These are phyloP conservation scores for Sporothrix sp. DNA, from an alignment of 2,329 filamentous ascomycete species.

Conservation along the genomic window DNA sequence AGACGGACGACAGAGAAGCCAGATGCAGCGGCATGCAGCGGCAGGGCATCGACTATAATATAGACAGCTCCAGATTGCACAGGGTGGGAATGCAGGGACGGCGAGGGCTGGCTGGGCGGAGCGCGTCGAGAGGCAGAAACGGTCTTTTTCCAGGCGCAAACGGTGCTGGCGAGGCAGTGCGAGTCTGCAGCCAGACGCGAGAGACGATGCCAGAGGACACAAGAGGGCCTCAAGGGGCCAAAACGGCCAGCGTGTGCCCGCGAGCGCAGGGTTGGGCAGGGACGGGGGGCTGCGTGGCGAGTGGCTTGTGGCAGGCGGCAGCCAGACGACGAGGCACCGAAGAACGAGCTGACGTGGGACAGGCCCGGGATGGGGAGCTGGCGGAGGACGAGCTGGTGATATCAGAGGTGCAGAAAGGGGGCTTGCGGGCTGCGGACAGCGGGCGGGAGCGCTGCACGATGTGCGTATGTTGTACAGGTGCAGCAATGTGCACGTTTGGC, in stretches of 20 bases:
- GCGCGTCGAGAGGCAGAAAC: not conserved
- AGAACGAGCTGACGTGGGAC: not conserved
- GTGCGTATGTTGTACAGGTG: not conserved
- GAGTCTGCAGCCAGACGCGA: too few species aligned
- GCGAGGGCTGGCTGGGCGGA: not conserved
- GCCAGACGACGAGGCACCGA: not conserved
- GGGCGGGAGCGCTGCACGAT: not conserved
- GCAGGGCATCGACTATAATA: slow-evolving; percentile 7
- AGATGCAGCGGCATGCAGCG: not conserved
- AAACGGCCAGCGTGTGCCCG: too few species aligned
- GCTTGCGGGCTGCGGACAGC: not conserved
- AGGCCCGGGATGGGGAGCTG: not conserved
- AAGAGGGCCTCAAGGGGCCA: not conserved
- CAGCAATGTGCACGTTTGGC: not conserved
- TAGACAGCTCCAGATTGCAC: slow-evolving; percentile 1
- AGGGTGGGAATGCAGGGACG: not conserved
- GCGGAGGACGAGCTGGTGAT: not conserved
- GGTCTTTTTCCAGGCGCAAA: too few species aligned
- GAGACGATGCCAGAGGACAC: not conserved
- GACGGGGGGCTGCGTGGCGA: not conserved
- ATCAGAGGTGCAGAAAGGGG: not conserved
- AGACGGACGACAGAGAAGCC: not conserved
- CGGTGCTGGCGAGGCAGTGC: slow-evolving; percentile 1
- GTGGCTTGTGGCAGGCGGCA: not conserved
- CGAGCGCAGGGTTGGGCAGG: not conserved